Evolutionary conservation across 352 stramenopile species (phyloP).

Genomic region (Phytophthora ohioensis): DNA sequence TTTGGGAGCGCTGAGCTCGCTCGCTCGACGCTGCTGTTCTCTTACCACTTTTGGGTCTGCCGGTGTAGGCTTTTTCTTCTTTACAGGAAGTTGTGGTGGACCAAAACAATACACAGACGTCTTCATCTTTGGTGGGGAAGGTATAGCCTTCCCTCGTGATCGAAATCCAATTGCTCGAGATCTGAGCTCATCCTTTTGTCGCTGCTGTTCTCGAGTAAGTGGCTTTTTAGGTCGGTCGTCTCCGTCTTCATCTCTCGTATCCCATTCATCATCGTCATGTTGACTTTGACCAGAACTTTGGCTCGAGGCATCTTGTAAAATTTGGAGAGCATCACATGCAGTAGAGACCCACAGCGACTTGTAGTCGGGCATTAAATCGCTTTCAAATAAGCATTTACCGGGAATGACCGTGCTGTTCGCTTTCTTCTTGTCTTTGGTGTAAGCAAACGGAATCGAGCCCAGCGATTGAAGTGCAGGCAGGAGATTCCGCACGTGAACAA

Average conservation of each 20-base stretch:
- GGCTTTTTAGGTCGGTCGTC: slow-evolving; percentile 41
- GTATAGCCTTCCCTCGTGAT: slow-evolving; percentile 66
- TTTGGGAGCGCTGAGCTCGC: slow-evolving; percentile 72
- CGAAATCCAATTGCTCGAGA: slow-evolving; percentile 68
- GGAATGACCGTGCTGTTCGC: slow-evolving; percentile 7
- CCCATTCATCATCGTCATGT: slow-evolving; percentile 37
- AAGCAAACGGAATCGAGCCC: slow-evolving; percentile 59
- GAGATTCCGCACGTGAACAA: slow-evolving; percentile 83
- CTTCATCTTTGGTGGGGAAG: slow-evolving; percentile 60
- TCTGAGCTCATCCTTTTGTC: slow-evolving; percentile 72
- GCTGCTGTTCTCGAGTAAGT: slow-evolving; percentile 65
- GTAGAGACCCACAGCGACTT: slow-evolving; percentile 59
- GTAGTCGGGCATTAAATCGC: slow-evolving; percentile 46
- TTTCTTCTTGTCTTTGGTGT: slow-evolving; percentile 69
- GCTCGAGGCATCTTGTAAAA: slow-evolving; percentile 50
- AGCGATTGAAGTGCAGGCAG: slow-evolving; percentile 69
- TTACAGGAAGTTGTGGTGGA: slow-evolving; percentile 40
- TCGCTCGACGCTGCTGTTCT: slow-evolving; percentile 64
- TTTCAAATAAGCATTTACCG: slow-evolving; percentile 58
- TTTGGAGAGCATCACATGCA: slow-evolving; percentile 64
- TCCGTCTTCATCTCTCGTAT: slow-evolving; percentile 43
- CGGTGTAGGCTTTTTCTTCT: slow-evolving; percentile 47
- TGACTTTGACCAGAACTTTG: slow-evolving; percentile 19
- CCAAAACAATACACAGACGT: slow-evolving; percentile 65
- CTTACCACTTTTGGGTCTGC: slow-evolving; percentile 50